A percentile compares a stretch with the other conserved stretches of the same genome.
Conservation (phyloP, 2,329 filamentous ascomycete species). For the Teratosphaeria nubilosa region DNA sequence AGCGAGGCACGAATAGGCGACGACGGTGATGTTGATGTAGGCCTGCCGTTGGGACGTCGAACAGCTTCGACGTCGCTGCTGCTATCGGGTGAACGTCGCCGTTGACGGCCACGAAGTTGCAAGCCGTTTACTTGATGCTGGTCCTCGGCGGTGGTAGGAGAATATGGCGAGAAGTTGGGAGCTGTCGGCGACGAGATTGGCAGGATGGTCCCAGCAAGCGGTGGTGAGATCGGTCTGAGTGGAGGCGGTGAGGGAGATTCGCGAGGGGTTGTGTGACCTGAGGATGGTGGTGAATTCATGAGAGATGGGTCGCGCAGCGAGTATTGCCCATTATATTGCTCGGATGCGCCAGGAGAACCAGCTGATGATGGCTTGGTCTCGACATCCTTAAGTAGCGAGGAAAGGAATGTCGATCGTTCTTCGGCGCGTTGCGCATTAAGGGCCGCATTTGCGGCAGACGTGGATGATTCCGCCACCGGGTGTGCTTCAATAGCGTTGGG, state of each 20-base stretch:
- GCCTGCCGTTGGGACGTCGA: conserved; percentile 3
- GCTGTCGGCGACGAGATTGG: conserved; percentile 56
- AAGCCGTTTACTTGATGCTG: conserved; percentile 3
- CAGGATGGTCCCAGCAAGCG: conserved; percentile 60
- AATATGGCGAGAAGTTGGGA: conserved; percentile 62
- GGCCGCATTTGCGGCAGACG: conserved; percentile 8
- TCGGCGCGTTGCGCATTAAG: conserved; percentile 15
- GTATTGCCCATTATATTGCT: conserved; percentile 22
- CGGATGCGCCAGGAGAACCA: conserved; percentile 22
- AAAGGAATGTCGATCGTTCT: conserved; percentile 60
- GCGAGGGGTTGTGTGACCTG: conserved; percentile 54
- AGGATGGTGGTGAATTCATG: conserved; percentile 53
- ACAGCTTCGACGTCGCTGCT: conserved; percentile 14
- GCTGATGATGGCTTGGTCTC: conserved; percentile 45
- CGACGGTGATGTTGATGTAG: conserved; percentile 20
- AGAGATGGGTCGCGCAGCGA: conserved; percentile 50
- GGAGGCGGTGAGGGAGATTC: conserved; percentile 62
- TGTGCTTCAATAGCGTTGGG: conserved; percentile 34
- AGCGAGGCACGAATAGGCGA: conserved; percentile 38
- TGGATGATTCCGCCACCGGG: conserved; percentile 23
- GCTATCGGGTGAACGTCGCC: conserved; percentile 6
- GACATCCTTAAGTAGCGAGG: conserved; percentile 79
- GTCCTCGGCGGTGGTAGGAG: conserved; percentile 29
- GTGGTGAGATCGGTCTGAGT: conserved; percentile 54
- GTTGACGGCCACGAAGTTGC: conserved; percentile 12